Evolutionary conservation across 495 filamentous ascomycete species (phyloP).

Genomic region (Parmelia sp.): DNA sequence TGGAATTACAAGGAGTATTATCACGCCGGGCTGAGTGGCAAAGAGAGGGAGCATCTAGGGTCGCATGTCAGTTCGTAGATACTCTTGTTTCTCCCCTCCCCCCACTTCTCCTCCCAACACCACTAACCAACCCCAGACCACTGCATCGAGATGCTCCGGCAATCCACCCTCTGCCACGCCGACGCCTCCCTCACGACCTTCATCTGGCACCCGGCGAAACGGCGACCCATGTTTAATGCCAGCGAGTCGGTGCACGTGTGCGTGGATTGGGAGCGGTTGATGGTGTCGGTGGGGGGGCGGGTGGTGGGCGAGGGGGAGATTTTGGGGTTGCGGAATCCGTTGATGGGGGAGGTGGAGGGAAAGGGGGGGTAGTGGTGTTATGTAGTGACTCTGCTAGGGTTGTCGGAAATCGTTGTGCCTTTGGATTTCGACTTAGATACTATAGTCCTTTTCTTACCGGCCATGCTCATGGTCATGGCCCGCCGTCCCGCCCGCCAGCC

Average conservation of each 20-base stretch:
- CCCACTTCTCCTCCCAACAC: too few species aligned
- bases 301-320: conserved; percentile 18
- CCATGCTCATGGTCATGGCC: too few species aligned
- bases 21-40: neutral
- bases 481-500: too few species aligned
- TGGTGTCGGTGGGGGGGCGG: conserved; percentile 5
- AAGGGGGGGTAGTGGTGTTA: too few species aligned
- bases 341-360: neutral
- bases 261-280: conserved; percentile 21
- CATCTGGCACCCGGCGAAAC: conserved; percentile 19
- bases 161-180: conserved; percentile 21
- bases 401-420: too few species aligned
- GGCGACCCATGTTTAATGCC: conserved; percentile 19
- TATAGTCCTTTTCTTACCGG: too few species aligned
- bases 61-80: conserved; percentile 15
- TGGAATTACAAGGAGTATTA: conserved; percentile 24
- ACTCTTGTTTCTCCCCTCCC: neutral
- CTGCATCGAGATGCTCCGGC: conserved; percentile 26
- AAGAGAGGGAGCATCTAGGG: conserved; percentile 11
- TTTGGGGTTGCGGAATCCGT: conserved; percentile 11
- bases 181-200: conserved; percentile 23
- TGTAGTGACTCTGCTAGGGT: too few species aligned
- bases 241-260: conserved; percentile 20
- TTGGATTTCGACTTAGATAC: too few species aligned
- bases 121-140: conserved; percentile 16